phyloP scores from a whole-genome alignment of 805 yeast species.

The Metschnikowia noctiluminum region DNA sequence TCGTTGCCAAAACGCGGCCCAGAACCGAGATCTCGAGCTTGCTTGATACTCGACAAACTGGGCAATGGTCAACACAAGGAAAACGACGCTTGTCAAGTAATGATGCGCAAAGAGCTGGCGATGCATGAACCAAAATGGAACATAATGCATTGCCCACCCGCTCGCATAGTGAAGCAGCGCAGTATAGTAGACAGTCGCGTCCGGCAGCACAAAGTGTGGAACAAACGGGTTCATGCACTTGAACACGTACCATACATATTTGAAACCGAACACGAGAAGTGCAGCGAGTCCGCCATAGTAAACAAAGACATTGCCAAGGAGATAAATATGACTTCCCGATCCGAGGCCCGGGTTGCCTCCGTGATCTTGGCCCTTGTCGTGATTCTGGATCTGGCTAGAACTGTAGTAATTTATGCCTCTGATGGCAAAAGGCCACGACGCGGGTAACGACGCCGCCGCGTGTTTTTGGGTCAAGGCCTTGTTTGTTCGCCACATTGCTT shows the following conservation, averaged over 20 bases:
- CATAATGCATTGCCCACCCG: slow-evolving; percentile 58
- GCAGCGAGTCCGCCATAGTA: slow-evolving; percentile 46
- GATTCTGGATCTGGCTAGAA: no score
- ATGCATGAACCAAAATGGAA: slow-evolving; percentile 49
- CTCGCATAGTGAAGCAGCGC: slow-evolving; percentile 37
- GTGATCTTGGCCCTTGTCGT: slow-evolving; percentile 30
- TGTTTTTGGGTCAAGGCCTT: slow-evolving; percentile 47
- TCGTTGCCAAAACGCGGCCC: slow-evolving; percentile 14
- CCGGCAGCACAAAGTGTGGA: neutral
- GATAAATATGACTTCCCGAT: slow-evolving; percentile 44
- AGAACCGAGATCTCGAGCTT: slow-evolving; percentile 24
- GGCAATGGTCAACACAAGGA: slow-evolving; percentile 43
- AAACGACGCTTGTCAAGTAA: slow-evolving; percentile 50
- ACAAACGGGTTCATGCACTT: slow-evolving; percentile 31
- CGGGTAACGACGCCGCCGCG: slow-evolving; percentile 40
- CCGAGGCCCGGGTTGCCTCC: no score
- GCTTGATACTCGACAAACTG: slow-evolving; percentile 44
- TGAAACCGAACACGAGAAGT: slow-evolving; percentile 25
- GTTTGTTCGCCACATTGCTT: slow-evolving; percentile 51
- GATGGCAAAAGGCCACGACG: slow-evolving; percentile 57
- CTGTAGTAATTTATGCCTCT: slow-evolving; percentile 62
- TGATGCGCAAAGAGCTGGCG: slow-evolving; percentile 42
- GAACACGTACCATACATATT: slow-evolving; percentile 20
- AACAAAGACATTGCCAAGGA: slow-evolving; percentile 60
- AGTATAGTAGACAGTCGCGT: slow-evolving; percentile 13